These are phyloP conservation scores for Arachis monticola DNA, from an alignment of 331 rosid species.

Conservation along the genomic window DNA sequence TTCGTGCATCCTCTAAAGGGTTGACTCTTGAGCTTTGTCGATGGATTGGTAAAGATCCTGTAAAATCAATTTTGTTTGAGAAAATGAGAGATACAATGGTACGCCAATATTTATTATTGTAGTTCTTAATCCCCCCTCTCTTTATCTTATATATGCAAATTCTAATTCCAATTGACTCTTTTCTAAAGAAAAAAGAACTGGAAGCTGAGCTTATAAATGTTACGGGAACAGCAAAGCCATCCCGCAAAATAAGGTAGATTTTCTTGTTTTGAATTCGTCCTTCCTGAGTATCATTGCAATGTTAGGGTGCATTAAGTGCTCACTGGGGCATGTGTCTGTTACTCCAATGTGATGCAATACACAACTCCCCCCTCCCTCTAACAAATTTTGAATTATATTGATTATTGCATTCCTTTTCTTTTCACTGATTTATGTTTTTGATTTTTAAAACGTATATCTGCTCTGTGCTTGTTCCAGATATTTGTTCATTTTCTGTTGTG, in stretches of 20 bases:
- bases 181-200: slow-evolving; percentile 91
- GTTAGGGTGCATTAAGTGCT: slow-evolving; percentile 14
- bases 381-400: slow-evolving; percentile 16
- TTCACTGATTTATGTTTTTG: slow-evolving; percentile 7
- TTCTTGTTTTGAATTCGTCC: slow-evolving; percentile 10
- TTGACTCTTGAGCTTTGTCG: slow-evolving; percentile 99
- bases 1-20: slow-evolving; percentile 97
- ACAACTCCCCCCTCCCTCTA: neutral
- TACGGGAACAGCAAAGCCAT: slow-evolving; percentile 79
- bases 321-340: neutral
- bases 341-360: slow-evolving; percentile 18
- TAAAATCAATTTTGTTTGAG: slow-evolving; percentile 92
- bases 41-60: slow-evolving; percentile 99
- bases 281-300: neutral
- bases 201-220: slow-evolving; percentile 97
- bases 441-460: neutral
- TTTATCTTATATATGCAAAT: slow-evolving; percentile 26
- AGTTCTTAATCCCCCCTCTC: slow-evolving; percentile 11
- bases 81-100: slow-evolving; percentile 99
- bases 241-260: slow-evolving; percentile 92
- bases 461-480: neutral
- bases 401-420: neutral
- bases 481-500: slow-evolving; percentile 9
- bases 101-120: slow-evolving; percentile 33
- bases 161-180: neutral